Evolutionary conservation across 805 yeast species (phyloP).

Genomic region (Myxozyma mucilagina): DNA sequence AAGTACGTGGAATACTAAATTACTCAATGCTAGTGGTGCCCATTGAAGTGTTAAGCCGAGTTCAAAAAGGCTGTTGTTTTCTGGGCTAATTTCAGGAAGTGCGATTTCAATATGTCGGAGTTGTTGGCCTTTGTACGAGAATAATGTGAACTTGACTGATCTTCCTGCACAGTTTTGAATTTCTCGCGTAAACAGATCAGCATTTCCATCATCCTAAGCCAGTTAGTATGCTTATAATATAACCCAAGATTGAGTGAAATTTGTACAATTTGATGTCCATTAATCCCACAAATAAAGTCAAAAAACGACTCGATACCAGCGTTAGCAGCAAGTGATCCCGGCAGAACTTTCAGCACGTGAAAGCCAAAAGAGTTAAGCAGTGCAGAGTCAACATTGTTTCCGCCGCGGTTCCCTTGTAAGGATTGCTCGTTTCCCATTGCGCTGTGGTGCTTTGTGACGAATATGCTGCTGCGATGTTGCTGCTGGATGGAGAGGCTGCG

Average conservation of each 20-base stretch:
- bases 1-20: slow-evolving; percentile 84
- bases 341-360: slow-evolving; percentile 54
- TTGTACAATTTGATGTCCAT: slow-evolving; percentile 58
- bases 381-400: background rate
- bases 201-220: slow-evolving; percentile 23
- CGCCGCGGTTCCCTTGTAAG: background rate
- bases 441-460: background rate
- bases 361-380: slow-evolving; percentile 48
- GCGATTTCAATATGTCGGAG: slow-evolving; percentile 47
- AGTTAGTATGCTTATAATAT: background rate
- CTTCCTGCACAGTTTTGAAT: slow-evolving; percentile 29
- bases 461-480: background rate
- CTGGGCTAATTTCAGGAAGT: background rate
- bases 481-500: background rate
- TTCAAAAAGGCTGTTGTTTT: background rate
- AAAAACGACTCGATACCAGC: slow-evolving; percentile 79
- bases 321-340: slow-evolving; percentile 49
- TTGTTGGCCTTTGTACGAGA: slow-evolving; percentile 33
- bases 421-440: slow-evolving; percentile 31
- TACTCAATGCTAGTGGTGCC: slow-evolving; percentile 71
- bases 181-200: slow-evolving; percentile 18
- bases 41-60: slow-evolving; percentile 64
- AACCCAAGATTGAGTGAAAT: background rate
- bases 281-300: slow-evolving; percentile 79
- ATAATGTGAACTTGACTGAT: slow-evolving; percentile 30